These are phyloP conservation scores for Pyrenophora graminea DNA, from an alignment of 2,329 filamentous ascomycete genomes.

Conservation along the genomic window DNA sequence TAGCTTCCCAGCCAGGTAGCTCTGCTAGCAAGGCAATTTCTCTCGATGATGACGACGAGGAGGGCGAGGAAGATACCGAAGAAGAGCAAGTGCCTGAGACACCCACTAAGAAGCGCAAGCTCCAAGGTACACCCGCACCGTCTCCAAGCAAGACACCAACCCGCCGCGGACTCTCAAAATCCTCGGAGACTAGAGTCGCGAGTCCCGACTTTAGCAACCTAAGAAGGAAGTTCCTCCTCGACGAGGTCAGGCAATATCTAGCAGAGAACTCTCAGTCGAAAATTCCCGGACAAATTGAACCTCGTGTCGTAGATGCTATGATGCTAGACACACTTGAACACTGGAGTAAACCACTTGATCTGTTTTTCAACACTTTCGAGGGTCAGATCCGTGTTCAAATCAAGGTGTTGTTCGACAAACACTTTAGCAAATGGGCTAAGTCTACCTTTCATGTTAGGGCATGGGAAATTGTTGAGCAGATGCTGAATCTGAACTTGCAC, in stretches of 20 bases:
- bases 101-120: slow-evolving; percentile 42
- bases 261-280: slow-evolving; percentile 31
- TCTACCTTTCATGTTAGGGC: slow-evolving; percentile 38
- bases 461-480: slow-evolving; percentile 25
- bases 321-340: slow-evolving; percentile 26
- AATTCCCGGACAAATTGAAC: slow-evolving; percentile 38
- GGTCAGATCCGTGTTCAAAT: slow-evolving; percentile 19
- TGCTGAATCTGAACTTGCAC: slow-evolving; percentile 33
- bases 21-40: slow-evolving; percentile 22
- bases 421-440: slow-evolving; percentile 34
- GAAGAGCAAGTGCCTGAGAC: slow-evolving; percentile 9
- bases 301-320: slow-evolving; percentile 4
- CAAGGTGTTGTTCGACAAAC: slow-evolving; percentile 27
- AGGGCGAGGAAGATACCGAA: neutral
- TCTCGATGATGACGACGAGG: slow-evolving; percentile 21
- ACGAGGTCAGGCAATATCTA: slow-evolving; percentile 34
- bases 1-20: slow-evolving; percentile 7
- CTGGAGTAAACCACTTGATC: slow-evolving; percentile 35
- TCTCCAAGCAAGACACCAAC: slow-evolving; percentile 6
- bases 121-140: slow-evolving; percentile 7
- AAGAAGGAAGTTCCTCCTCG: slow-evolving; percentile 31
- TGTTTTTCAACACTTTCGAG: slow-evolving; percentile 33
- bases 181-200: neutral
- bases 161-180: neutral
- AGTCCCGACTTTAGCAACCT: slow-evolving; percentile 6